Base-by-base conservation (phyloP, 2,329 filamentous ascomycete genomes). In the Colletotrichum sublineola region DNA sequence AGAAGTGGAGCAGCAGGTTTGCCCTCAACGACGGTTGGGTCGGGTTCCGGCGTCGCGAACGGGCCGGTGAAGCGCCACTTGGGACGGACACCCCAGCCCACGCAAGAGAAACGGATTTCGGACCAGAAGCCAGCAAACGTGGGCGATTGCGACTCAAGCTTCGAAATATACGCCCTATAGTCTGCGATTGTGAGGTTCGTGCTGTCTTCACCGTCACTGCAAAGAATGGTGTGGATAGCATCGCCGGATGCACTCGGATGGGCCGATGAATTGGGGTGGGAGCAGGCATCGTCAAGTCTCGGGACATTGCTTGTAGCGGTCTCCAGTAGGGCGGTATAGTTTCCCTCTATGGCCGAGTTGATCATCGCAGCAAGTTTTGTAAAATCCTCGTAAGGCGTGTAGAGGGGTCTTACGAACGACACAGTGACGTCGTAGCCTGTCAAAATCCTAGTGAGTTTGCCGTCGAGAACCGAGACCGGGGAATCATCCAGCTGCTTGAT, bases 1-100 rank as follows among this genome's bases (percentile, higher is more conserved):
- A 87, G 76, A 36, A 87, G 72, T 5, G 86, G 85, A 5, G 82
- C 82, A 0, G 77, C 77, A 0, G 85, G 85, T 50, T 74, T 79
- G 9, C 78, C 82, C 15, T 74, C 73, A 2, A 74, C 68, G 2
- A 76, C n/a, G 36, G 74, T 46, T 11, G 80, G 61, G 20, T 78
- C 74, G 11, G 71, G 64, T 40, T 71, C 18, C 1, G 80, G 80
- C 1, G 78, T 78, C 6, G 74, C 76, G 42, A 80, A 83, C 6
- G 81, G 81, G 0, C 81, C 81, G 18, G 75, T 75, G 77, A 84
- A 86, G n/a, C 79, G 75, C 80, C 82, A 85, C 68, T 78, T 80
- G 8, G 85, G 79, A 1, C 79, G 77, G 36, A 83, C 76, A 0
- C 44, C 74, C 78, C 85, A 82, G 5, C 81, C 80, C 0, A 79